These are phyloP conservation scores for Rubroshorea leprosula DNA, from an alignment of 345 rosid species.

Conservation along the genomic window DNA sequence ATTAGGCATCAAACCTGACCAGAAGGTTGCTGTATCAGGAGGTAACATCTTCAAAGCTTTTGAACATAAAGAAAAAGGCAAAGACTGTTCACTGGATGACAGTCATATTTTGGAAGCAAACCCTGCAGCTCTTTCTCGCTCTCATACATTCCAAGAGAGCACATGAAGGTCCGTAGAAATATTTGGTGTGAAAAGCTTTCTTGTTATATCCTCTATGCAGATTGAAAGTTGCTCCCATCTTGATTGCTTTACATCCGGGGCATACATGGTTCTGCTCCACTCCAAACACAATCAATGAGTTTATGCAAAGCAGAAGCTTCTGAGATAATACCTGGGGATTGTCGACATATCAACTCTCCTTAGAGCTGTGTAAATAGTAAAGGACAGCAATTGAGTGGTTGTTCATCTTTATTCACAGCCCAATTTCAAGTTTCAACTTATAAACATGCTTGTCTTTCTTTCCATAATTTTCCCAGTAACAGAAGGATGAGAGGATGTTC, in stretches of 20 bases:
- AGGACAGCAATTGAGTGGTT: constrained; percentile 16
- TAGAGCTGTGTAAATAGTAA: constrained; percentile 30
- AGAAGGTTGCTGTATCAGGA: constrained; percentile 25
- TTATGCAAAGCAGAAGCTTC: constrained; percentile 7
- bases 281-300: background rate
- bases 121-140: constrained; percentile 64
- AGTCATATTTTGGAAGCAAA: constrained; percentile 48
- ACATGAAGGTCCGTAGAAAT: constrained; percentile 23
- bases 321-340: background rate
- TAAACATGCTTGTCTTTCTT: background rate
- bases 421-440: constrained; percentile 17
- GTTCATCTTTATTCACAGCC: constrained; percentile 11
- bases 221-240: constrained; percentile 16
- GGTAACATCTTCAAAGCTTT: constrained; percentile 29
- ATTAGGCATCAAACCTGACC: constrained; percentile 30
- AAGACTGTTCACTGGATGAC: constrained; percentile 23
- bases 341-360: background rate
- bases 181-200: background rate
- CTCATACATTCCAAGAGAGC: constrained; percentile 53
- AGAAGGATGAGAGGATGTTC: constrained; percentile 3
- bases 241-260: background rate
- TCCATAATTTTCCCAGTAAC: background rate
- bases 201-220: background rate
- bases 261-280: background rate
- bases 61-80: constrained; percentile 27